phyloP scores from a whole-genome alignment of 345 rosid genomes.

The Rhodamnia rubescens region DNA sequence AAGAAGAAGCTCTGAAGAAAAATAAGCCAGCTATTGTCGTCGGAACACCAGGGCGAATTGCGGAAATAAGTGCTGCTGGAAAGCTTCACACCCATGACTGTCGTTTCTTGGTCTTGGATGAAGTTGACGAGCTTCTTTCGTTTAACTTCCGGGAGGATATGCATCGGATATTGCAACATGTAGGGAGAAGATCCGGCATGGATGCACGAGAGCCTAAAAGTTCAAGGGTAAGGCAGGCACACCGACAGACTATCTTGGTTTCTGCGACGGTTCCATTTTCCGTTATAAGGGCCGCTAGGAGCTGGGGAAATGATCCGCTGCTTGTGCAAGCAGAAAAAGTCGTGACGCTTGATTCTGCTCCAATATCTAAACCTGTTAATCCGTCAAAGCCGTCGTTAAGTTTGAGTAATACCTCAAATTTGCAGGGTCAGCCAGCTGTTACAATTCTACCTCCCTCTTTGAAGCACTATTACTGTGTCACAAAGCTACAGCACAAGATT shows the following conservation, averaged over 20 bases:
- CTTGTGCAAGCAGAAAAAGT: conserved; percentile 74
- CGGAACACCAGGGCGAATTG: conserved; percentile 91
- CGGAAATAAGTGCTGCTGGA: conserved; percentile 92
- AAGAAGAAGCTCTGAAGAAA: conserved; percentile 94
- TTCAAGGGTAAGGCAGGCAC: conserved; percentile 20
- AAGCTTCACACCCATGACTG: conserved; percentile 84
- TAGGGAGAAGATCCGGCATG: conserved; percentile 61
- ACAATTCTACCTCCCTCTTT: conserved; percentile 74
- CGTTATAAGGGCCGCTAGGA: conserved; percentile 79
- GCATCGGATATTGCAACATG: conserved; percentile 84
- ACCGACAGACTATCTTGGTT: conserved; percentile 67
- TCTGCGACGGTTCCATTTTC: conserved; percentile 95
- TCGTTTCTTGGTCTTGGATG: conserved; percentile 80
- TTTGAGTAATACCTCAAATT: conserved; percentile 21
- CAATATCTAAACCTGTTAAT: conserved; percentile 37
- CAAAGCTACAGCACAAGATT: conserved; percentile 83
- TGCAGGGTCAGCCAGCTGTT: conserved; percentile 42
- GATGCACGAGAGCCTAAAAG: conserved; percentile 19
- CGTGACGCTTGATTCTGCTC: conserved; percentile 41
- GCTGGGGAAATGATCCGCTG: conserved; percentile 75
- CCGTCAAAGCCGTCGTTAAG: conserved; percentile 19
- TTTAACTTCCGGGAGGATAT: conserved; percentile 85
- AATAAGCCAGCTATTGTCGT: conserved; percentile 84
- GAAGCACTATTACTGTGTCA: conserved; percentile 63
- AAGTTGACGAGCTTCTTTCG: conserved; percentile 84